phyloP scores from a whole-genome alignment of 2,329 filamentous ascomycete species.

The Lasiodiplodia citricola region DNA sequence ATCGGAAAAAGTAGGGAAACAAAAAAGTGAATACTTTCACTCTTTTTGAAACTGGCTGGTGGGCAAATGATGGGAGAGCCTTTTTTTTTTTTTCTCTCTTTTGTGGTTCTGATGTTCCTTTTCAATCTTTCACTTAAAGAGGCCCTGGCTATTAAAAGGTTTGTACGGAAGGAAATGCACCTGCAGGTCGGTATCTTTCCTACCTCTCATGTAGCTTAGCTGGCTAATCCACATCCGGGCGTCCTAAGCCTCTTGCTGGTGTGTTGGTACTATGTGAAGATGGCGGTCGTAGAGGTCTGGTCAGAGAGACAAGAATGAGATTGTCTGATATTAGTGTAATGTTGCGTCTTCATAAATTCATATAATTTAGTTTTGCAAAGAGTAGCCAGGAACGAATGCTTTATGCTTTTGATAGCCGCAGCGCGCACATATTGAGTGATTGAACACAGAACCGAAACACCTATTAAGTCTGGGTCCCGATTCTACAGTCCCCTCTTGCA shows the following conservation, averaged over 20 bases:
- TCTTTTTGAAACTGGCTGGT: background rate
- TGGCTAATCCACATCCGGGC: slow-evolving; percentile 13
- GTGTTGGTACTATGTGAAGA: background rate
- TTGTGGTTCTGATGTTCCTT: background rate
- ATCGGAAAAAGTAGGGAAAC: background rate
- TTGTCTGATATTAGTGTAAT: background rate
- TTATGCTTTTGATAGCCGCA: no score
- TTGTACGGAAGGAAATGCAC: background rate
- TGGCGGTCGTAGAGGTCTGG: background rate
- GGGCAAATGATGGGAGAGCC: background rate
- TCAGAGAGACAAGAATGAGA: background rate
- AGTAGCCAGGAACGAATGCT: background rate
- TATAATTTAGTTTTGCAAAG: background rate
- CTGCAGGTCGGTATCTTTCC: slow-evolving; percentile 1
- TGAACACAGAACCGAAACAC: background rate
- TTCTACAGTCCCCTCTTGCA: no score
- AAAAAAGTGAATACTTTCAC: background rate
- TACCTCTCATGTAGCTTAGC: slow-evolving; percentile 7
- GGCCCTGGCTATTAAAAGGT: background rate
- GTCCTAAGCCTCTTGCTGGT: background rate
- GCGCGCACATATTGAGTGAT: background rate
- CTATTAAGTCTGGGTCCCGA: background rate
- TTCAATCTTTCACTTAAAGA: background rate
- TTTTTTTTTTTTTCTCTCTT: background rate
- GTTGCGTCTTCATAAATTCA: background rate